These are phyloP conservation scores for Crithidia fasciculata DNA, from an alignment of 208 protist species.

Conservation along the genomic window DNA sequence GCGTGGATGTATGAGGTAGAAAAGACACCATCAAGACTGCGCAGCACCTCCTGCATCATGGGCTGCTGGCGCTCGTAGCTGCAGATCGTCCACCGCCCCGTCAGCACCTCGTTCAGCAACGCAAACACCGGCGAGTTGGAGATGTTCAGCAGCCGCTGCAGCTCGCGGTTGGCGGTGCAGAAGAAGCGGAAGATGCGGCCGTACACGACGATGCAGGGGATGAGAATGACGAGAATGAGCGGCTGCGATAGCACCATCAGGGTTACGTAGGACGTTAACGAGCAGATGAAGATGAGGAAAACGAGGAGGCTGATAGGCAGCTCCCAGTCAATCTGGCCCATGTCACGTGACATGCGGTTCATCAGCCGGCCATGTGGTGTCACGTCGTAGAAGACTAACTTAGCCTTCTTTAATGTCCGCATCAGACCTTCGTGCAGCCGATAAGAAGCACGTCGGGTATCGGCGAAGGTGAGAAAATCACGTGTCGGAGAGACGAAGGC, in stretches of 20 bases:
- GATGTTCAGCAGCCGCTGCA: constrained; percentile 84
- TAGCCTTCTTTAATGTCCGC: constrained; percentile 38
- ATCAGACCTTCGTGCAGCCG: constrained; percentile 54
- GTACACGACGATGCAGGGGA: constrained; percentile 71
- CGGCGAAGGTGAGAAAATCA: constrained; percentile 25
- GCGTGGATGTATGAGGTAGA: no score
- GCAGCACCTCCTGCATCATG: constrained; percentile 44
- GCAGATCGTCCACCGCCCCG: constrained; percentile 64
- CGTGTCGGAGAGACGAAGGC: constrained; percentile 37
- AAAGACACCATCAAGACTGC: constrained; percentile 54
- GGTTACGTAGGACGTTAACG: constrained; percentile 37
- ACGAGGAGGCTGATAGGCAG: constrained; percentile 44
- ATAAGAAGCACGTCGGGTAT: constrained; percentile 31
- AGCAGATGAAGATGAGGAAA: constrained; percentile 38
- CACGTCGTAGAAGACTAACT: constrained; percentile 93
- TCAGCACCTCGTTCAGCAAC: constrained; percentile 81
- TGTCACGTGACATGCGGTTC: constrained; percentile 94
- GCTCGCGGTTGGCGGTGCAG: constrained; percentile 66
- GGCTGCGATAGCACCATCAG: constrained; percentile 55
- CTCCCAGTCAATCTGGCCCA: constrained; percentile 71
- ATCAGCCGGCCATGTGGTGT: constrained; percentile 93
- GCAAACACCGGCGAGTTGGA: constrained; percentile 85
- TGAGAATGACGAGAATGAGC: constrained; percentile 45
- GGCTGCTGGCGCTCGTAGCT: constrained; percentile 85
- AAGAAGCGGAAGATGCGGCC: constrained; percentile 70